Evolutionary conservation across 352 stramenopile species (phyloP), one percentile per base, ranked within the genome.

Genomic region (Pythium volutum): DNA sequence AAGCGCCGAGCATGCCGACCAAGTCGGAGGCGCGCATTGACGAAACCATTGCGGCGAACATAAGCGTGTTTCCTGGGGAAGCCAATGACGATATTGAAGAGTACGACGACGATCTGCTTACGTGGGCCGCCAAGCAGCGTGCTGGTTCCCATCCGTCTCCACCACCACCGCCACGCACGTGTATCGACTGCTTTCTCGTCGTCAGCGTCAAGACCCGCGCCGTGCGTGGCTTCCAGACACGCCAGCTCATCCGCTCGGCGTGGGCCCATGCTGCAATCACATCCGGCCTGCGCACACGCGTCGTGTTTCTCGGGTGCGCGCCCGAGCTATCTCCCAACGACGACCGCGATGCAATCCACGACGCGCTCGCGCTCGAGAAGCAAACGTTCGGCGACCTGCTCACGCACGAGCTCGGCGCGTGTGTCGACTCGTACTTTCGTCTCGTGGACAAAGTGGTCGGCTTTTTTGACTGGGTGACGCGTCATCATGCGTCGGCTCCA

Each of bases 381-480:
- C 48, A 34, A n/a, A 43, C 55, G 4, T 80, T 71, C 48, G 51
- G 50, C 23, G 80, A 89, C 31, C 46, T 91, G 0, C 64, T 91
- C 3, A 86, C 72, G 0, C 36, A 70, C 27, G 70, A 87, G 29
- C 55, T 89, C n/a, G 48, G 16, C 23, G 33, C 16, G 26, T 85
- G 79, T 39, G 63, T 61, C 0, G 77, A 89, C 49, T 75, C 69
- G 5, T 91, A 88, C 52, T 48, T 49, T 12, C 38, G 61, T 4
- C 45, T 89, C 45, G 57, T 79, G 0, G 59, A 78, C 31, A 88
- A 91, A 43, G 69, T 75, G 8, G 72, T 75, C n/a, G 65, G 62
- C 8, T 91, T 88, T 48, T 52, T 53, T 4, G 27, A 23, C 9
- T 62, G 29, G 20, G 45, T 42, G 2, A 20, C 34, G 10, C 10